Base-by-base conservation (phyloP, 2,329 filamentous ascomycete genomes). In the Ascochyta koolunga region DNA sequence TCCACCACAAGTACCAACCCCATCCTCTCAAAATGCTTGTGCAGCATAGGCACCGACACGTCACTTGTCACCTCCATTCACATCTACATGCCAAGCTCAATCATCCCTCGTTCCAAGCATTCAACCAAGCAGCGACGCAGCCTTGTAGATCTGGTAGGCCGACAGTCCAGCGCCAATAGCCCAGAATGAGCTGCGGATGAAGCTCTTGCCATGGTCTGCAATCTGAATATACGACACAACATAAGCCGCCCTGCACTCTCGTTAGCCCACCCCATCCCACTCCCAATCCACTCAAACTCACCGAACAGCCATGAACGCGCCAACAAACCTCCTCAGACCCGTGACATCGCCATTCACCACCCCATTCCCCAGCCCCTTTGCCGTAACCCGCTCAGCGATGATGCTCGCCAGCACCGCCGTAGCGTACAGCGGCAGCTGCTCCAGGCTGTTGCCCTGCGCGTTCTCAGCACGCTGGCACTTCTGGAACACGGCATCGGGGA, bases 391-490 rank as follows among this genome's bases (percentile, higher is more conserved):
- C 58, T 59, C 64, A n/a, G 66, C 66, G 2, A 68, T 8, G 8
- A 69, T 42, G 19, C 64, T 67, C 1, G 66, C 62, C 9, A 69
- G 46, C 1, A 69, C 50, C 2, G 66, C 66, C 1, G 51, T 44
- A 2, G 62, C 65, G 33, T 68, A 69, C 2, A 69, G 46, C 9
- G 66, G 65, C 27, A 69, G 41, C 43, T 68, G 64, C 48, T 69
- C 66, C 3, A 59, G 16, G 25, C 61, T 66, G 49, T 69, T 69
- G 22, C 53, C 56, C 15, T 68, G 65, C 1, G 65, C 64, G 42
- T 59, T 64, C 36, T 69, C 65, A 10, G 66, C 65, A 24, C 66
- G 65, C 44, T 68, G 65, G 56, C 64, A 68, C 38, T 65, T 66
- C 33, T 60, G 47, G 46, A 65, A 67, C 50, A 66, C 58, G 2